Base-by-base conservation (phyloP, 2,329 filamentous ascomycete species). In the Trichophyton equinum region DNA sequence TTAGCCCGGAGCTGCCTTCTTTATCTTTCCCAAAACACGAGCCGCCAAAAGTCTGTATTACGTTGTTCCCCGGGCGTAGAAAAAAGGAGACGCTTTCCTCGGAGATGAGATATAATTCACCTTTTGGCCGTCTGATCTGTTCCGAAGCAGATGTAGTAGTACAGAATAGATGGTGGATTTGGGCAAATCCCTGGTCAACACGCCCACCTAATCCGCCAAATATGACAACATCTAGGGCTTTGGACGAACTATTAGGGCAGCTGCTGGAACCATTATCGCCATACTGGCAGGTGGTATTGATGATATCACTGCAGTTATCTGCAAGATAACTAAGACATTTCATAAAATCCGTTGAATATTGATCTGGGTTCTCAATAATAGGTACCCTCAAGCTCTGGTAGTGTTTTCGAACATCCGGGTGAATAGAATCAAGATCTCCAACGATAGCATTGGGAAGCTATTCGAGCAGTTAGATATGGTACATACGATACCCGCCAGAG, bases 391-490 rank as follows among this genome's bases (percentile, higher is more conserved):
- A 78, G 22, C 78, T 75, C 38, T 81, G 77, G 74, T 91, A 95
- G 73, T 87, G 86, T n/a, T 79, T 68, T 59, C 79, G 79, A 9
- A 88, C 81, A 11, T 82, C 74, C 8, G 82, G 77, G 2, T 76
- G 76, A 18, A 97, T 77, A 3, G 92, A 96, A 75, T 99, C 94
- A 8, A 99, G 81, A 71, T 99, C 94, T 55, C 94, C 94, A 66
- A 95, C 85, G 63, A 99, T 91, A 60, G 82, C 78, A 69, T 88
- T 78, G 1, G 90, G 82, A 61, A 84, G 77, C 69, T 83, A 57
- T 13, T 44, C n/a, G 18, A 13, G 27, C 6, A 36, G 27, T 61
- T 5, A 56, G 60, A 57, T 46, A 58, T 49, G 18, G 20, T 15
- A 30, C 27, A 47, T 59, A 15, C 11, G 11, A 56, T 60, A 15